Evolutionary conservation across 1,284 basidiomycete genomes (phyloP).

Genomic region (Puccinia coronata): DNA sequence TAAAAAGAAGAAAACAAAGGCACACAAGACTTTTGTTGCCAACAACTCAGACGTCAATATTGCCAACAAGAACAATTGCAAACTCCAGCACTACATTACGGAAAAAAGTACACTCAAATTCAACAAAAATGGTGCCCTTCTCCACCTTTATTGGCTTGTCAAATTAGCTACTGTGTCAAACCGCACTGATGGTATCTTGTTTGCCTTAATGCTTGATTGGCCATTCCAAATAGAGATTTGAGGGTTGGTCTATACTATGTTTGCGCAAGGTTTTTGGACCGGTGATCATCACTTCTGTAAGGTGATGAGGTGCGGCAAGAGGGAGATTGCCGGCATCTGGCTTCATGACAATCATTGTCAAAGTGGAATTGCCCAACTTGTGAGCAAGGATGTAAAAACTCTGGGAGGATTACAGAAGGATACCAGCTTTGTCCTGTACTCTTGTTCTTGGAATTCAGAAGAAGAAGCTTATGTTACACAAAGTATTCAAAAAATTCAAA

Average conservation of each 20-base stretch:
- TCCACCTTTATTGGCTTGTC: neutral
- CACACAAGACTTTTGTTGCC: no score
- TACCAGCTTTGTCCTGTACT: neutral
- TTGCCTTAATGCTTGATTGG: neutral
- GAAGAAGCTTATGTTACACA: neutral
- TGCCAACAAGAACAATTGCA: no score
- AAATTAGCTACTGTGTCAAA: neutral
- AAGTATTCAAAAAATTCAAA: neutral
- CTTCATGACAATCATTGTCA: neutral
- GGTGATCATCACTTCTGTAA: neutral
- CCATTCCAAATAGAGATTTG: neutral
- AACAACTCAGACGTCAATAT: no score
- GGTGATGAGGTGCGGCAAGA: neutral
- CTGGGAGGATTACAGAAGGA: neutral
- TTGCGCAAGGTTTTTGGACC: neutral
- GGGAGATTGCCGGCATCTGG: neutral
- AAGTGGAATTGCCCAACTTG: neutral
- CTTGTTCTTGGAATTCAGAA: neutral
- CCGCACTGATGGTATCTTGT: neutral
- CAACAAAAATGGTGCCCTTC: neutral
- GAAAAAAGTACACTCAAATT: neutral
- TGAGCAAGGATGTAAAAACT: neutral
- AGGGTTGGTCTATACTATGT: neutral
- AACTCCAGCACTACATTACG: neutral
- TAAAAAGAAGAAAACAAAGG: neutral